Percentiles rank a stretch among this genome's conserved stretches.
Conservation (phyloP, 768 basidiomycete species). For the Psilocybe azurescens region DNA sequence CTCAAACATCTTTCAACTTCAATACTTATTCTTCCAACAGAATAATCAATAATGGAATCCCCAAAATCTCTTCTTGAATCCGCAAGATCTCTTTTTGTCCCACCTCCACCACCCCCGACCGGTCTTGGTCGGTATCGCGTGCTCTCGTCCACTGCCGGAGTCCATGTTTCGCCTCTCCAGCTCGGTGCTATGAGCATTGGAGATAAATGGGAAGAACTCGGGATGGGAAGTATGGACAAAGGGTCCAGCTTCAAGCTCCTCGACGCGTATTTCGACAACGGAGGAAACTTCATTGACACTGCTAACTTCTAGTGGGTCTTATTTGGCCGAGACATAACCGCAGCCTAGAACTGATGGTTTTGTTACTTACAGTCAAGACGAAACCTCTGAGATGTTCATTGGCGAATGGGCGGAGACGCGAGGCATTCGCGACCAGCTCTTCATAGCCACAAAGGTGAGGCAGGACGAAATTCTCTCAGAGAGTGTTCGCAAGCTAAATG, state of each 20-base stretch:
- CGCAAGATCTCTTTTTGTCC: no score
- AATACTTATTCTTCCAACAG: no score
- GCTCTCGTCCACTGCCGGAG: conserved; percentile 40
- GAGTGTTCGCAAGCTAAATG: background rate
- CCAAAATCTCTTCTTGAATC: background rate
- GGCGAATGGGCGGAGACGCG: conserved; percentile 58
- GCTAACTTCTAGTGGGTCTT: conserved; percentile 47
- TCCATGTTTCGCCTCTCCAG: conserved; percentile 47
- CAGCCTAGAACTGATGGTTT: background rate
- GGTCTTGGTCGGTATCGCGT: conserved; percentile 39
- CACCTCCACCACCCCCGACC: conserved; percentile 30
- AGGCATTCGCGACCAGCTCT: conserved; percentile 51
- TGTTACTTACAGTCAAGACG: conserved; percentile 47
- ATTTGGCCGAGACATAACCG: background rate
- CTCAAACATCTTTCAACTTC: no score
- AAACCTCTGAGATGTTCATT: conserved; percentile 56
- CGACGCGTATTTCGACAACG: conserved; percentile 47
- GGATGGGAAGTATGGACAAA: conserved; percentile 46
- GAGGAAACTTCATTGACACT: conserved; percentile 56
- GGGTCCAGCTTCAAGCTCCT: conserved; percentile 49
- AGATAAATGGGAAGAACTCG: conserved; percentile 37
- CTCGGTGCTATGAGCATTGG: conserved; percentile 51
- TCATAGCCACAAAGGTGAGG: conserved; percentile 50
- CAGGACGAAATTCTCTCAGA: background rate
- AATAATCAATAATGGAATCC: no score